Evolutionary conservation across 495 filamentous ascomycete species (phyloP), one percentile per base, ranked within the genome.

Genomic region (Aspergillus mulundensis): DNA sequence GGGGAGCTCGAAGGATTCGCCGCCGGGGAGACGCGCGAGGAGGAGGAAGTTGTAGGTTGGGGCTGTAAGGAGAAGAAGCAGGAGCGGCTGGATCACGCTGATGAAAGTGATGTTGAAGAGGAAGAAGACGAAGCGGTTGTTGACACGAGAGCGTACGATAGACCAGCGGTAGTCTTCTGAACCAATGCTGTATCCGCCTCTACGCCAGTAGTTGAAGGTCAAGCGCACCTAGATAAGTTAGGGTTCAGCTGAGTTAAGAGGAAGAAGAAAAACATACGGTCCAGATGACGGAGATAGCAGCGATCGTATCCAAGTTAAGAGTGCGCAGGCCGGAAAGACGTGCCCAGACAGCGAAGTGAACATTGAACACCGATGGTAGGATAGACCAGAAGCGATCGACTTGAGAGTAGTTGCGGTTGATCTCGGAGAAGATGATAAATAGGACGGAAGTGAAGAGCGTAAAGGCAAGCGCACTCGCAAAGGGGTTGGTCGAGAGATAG

Each of bases 121-220:
- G 70, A 89, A 88, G 72, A 95, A 95, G 14, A 85, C 62, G 23
- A 75, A 71, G 3, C 71, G 70, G 57, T 74, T 79, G 70, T 74
- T 74, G 34, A 82, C 71, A 40, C 77, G 69, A 18, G 76, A 64
- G 51, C 74, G 76, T 34, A 87, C 59, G 16, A 84, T 74, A 40
- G 72, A 57, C 93, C 93, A 97, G 67, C 95, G 83, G 69, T 99
- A 99, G 71, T 99, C 95, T 70, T 99, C 92, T 11, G 83, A 85
- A 25, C 94, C 93, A 55, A 90, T 78, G 21, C 75, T 71, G 68
- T 97, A 99, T 16, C 95, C 95, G 18, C 95, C 95, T 70, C 89
- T 95, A 48, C 95, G 87, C 88, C 88, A 96, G 70, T 96, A 99
- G 72, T 99, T 99, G 81, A 80, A 97, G 2, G 94, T 95, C 65